Evolutionary conservation across 345 rosid species (phyloP), one percentile per base, ranked within the genome.

Genomic region (Gossypium herbaceum): DNA sequence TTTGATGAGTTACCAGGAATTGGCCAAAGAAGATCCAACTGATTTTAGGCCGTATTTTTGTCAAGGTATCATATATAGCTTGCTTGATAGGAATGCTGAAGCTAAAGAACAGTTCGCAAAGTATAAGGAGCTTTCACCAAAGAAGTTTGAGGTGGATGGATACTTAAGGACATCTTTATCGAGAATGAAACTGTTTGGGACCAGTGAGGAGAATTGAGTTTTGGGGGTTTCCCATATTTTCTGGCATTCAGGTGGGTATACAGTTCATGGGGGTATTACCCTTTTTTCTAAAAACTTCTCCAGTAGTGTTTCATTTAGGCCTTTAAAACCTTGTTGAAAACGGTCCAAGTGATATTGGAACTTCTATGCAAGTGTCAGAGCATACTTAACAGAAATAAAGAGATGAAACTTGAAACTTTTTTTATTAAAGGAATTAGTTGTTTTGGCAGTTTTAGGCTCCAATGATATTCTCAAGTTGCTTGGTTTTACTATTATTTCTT

Each of bases 21-120:
- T 92, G 76, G 82, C 87, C 3, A 86, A 79, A 70, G 98, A 94
- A 77, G 94, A 94, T 69, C 97, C 97, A 0, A 71, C 52, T 59
- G 98, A 94, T 79, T 89, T 89, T 77, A 85, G 97, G 81, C 94
- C 97, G 7, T 91, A 92, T 58, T 92, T 89, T 62, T 91, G 97
- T 77, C 74, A 84, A 75, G 94, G 97, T 66, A 91, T 90, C 93
- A 91, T 92, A 22, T 91, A 88, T 74, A 92, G 92, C 44, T 82
- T 92, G 86, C 86, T 91, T 41, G 93, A 91, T 72, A 84, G 80
- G 79, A 88, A 94, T 56, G 91, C 60, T 17, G 98, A 92, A 83
- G 97, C 97, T 3, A 87, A 82, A 79, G 88, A 91, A 71, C 87
- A 87, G 84, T 92, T 94, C 56, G 90, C 89, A 0, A 92, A 92